Percentiles rank a stretch among this genome's conserved stretches.
Evolutionary conservation across 306 rosid genomes (phyloP).

Genomic region (Datisca glomerata): DNA sequence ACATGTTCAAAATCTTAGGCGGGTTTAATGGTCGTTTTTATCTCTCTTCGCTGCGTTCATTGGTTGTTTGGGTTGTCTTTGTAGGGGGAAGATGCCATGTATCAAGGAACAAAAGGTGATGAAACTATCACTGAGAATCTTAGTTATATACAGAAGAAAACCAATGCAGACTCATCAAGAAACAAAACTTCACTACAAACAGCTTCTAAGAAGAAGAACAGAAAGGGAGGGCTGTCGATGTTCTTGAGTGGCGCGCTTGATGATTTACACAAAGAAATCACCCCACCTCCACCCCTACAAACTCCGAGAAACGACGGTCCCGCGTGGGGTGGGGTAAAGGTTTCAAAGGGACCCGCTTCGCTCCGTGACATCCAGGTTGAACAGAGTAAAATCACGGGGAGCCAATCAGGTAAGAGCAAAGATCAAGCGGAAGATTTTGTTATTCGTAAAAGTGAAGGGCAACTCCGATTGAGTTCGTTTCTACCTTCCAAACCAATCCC

Average conservation of each 20-base stretch:
- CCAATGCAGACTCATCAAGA: slow-evolving; percentile 24
- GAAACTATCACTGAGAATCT: slow-evolving; percentile 20
- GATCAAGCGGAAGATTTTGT: slow-evolving; percentile 41
- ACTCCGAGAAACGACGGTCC: slow-evolving; percentile 61
- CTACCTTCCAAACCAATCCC: slow-evolving; percentile 84
- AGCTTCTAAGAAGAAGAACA: slow-evolving; percentile 65
- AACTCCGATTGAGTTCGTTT: slow-evolving; percentile 52
- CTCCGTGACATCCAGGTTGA: slow-evolving; percentile 85
- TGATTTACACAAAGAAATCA: slow-evolving; percentile 36
- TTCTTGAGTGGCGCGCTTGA: slow-evolving; percentile 95
- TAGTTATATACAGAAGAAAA: slow-evolving; percentile 26
- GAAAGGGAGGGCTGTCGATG: slow-evolving; percentile 94
- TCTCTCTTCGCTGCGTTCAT: background rate
- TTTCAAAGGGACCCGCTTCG: slow-evolving; percentile 47
- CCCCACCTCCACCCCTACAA: slow-evolving; percentile 41
- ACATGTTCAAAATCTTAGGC: too few species aligned
- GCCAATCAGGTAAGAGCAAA: slow-evolving; percentile 16
- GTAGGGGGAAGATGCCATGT: slow-evolving; percentile 40
- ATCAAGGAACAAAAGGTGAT: slow-evolving; percentile 17
- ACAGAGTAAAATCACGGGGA: slow-evolving; percentile 41
- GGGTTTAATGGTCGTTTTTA: background rate
- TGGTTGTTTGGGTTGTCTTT: slow-evolving; percentile 10
- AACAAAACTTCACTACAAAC: slow-evolving; percentile 22
- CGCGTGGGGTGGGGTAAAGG: slow-evolving; percentile 92
- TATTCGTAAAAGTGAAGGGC: slow-evolving; percentile 36